phyloP scores from a whole-genome alignment of 805 yeast species.

The Candida chauliodis region DNA sequence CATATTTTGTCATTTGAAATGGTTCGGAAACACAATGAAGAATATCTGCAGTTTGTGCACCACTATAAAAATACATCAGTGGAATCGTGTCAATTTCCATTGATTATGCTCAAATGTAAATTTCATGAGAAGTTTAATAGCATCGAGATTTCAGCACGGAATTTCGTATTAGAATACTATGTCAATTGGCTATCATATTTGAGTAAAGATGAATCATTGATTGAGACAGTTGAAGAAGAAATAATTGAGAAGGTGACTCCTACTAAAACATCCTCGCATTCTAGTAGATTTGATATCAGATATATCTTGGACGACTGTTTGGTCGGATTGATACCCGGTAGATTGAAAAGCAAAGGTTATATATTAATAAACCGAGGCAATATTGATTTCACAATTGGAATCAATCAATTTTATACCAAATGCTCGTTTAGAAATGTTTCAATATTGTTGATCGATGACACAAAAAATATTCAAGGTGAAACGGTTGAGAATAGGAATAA shows the following conservation, averaged over 20 bases:
- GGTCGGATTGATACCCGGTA: conserved; percentile 61
- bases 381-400: conserved; percentile 42
- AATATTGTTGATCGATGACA: conserved; percentile 64
- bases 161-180: conserved; percentile 52
- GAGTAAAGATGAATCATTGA: conserved; percentile 10
- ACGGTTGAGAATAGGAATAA: not conserved
- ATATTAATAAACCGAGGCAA: conserved; percentile 53
- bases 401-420: conserved; percentile 31
- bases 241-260: conserved; percentile 11
- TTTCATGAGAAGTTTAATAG: conserved; percentile 26
- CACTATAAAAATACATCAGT: conserved; percentile 17
- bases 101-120: conserved; percentile 20
- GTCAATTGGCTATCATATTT: conserved; percentile 55
- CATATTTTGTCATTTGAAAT: conserved; percentile 16
- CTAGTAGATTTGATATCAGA: conserved; percentile 23
- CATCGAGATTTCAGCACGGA: conserved; percentile 44
- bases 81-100: conserved; percentile 15
- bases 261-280: conserved; percentile 9
- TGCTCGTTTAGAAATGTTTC: conserved; percentile 48
- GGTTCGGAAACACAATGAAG: conserved; percentile 13
- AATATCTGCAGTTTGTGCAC: conserved; percentile 14
- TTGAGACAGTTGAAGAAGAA: conserved; percentile 12
- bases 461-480: conserved; percentile 10
- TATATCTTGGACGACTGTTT: conserved; percentile 49
- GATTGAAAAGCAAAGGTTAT: conserved; percentile 51